Percentiles rank a stretch among this genome's conserved stretches.
Evolutionary conservation across 306 rosid species (phyloP).

Genomic region (Psophocarpus tetragonolobus): DNA sequence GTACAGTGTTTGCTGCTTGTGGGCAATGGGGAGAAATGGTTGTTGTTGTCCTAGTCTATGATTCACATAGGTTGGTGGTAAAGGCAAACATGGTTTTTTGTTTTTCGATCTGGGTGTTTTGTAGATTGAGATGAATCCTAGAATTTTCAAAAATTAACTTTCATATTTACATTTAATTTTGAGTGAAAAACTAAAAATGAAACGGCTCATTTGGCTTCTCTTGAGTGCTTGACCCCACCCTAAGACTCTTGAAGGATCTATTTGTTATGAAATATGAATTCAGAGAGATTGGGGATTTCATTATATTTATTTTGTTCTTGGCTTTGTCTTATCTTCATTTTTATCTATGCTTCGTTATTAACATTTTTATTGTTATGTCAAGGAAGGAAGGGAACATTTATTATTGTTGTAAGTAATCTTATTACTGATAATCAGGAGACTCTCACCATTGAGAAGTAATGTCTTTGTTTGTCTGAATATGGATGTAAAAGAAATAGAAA

Average conservation of each 20-base stretch:
- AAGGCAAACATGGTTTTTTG: not conserved
- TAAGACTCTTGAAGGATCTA: conserved; percentile 8
- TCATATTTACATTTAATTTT: not conserved
- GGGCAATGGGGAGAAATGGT: conserved; percentile 9
- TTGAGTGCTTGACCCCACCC: not conserved
- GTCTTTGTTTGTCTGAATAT: not conserved
- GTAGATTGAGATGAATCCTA: not conserved
- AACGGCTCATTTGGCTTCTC: not conserved
- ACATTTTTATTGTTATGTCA: not conserved
- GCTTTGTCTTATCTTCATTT: not conserved
- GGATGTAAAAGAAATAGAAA: not conserved
- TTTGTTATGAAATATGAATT: not conserved
- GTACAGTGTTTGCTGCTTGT: not conserved
- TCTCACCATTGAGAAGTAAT: not conserved
- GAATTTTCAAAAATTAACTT: not conserved
- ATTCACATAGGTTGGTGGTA: not conserved
- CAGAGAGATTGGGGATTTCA: not conserved
- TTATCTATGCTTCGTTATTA: not conserved
- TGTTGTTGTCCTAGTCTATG: conserved; percentile 17
- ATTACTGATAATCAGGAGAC: not conserved
- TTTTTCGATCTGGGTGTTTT: not conserved
- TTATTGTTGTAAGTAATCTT: not conserved
- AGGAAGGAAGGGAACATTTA: not conserved
- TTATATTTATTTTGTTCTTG: not conserved
- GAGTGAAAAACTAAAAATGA: not conserved